phyloP scores from a whole-genome alignment of 306 rosid genomes.

The Begonia masoniana region DNA sequence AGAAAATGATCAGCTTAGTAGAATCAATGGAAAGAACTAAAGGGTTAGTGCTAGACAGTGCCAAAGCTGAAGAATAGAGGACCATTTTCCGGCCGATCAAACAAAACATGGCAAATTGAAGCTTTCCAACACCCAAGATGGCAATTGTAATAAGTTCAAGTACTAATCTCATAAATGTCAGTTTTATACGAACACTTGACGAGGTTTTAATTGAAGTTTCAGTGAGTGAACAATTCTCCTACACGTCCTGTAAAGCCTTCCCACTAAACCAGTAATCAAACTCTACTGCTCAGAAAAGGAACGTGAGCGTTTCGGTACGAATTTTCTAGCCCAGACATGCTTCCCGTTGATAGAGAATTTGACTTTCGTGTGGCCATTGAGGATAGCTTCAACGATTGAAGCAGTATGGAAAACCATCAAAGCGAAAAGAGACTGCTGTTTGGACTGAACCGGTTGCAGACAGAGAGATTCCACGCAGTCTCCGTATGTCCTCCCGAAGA shows the following conservation, averaged over 20 bases:
- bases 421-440: constrained; percentile 52
- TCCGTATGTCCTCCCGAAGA: constrained; percentile 25
- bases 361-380: constrained; percentile 28
- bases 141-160: too few species aligned
- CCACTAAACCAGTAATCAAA: too few species aligned
- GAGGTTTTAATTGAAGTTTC: too few species aligned
- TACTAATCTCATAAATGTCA: too few species aligned
- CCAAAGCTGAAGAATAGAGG: background rate
- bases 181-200: too few species aligned
- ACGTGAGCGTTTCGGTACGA: constrained; percentile 30
- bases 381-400: constrained; percentile 27
- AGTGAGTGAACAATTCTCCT: too few species aligned
- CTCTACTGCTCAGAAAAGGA: too few species aligned
- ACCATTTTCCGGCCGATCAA: background rate
- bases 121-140: background rate
- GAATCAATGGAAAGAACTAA: background rate
- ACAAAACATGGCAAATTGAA: background rate
- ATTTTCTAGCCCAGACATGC: constrained; percentile 64
- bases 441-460: constrained; percentile 38
- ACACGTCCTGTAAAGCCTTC: too few species aligned
- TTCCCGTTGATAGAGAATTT: constrained; percentile 64
- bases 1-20: background rate
- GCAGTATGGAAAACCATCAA: constrained; percentile 28
- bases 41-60: background rate
- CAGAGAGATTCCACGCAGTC: constrained; percentile 42